Base-by-base conservation (phyloP, 2,329 filamentous ascomycete genomes). In the Colletotrichum destructivum region DNA sequence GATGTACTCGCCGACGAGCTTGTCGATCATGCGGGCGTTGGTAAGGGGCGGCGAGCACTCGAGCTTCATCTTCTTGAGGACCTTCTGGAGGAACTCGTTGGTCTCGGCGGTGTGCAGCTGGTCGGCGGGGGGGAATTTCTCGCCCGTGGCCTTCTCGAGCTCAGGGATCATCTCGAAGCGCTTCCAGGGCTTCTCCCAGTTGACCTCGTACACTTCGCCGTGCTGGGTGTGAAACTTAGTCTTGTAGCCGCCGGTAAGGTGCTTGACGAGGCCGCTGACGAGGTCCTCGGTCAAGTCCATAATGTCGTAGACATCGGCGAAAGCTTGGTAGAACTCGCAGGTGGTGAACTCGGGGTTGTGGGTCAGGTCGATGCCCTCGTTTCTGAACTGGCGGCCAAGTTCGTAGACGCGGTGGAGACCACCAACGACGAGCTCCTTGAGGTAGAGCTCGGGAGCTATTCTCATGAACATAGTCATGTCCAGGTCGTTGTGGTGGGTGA, bases 321-420 rank as follows among this genome's bases (percentile, higher is more conserved):
- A 98, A 4, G 96, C 96, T 89, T 93, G 92, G 84, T 99, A 99
- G 85, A 98, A 98, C 83, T 99, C 96, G 82, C 94, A 94, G 35
- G 94, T 97, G 54, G 96, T 99, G 86, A 99, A 99, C 82, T 99
- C 96, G 49, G 94, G 96, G 87, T 98, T 99, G 88, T 99, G 96
- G 9, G 96, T 99, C 62, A 96, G 86, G 81, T 97, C 94, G 75
- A 94, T 92, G 71, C 93, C 92, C 83, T 98, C 95, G 79, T 99
- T 99, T 78, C 96, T 88, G 90, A 99, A 99, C 81, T 97, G 94
- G 75, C 95, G 92, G 75, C 96, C 96, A 74, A 99, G 91, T 82
- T 99, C 96, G 84, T 98, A 99, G 16, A 99, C 96, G 77, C 94
- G 91, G 85, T 98, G 94, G 52, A 98, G 88, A 71, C 96, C 96